Conservation (phyloP, 352 stramenopile species). For the Pythium aristosporum region DNA sequence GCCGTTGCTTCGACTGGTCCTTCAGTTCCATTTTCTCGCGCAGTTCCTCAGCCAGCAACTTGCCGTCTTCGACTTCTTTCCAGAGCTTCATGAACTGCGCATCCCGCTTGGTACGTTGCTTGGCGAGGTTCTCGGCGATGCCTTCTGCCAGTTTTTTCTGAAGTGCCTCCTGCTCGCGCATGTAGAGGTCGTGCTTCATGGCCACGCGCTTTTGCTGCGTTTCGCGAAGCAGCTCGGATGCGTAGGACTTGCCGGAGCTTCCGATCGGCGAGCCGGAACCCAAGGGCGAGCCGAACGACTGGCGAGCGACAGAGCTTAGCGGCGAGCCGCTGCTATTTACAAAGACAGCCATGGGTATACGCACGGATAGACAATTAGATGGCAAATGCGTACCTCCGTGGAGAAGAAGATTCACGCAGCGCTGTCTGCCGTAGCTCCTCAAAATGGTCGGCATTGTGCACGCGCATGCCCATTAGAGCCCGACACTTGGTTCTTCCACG, state of each 20-base stretch:
- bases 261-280: conserved; percentile 27
- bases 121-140: conserved; percentile 66
- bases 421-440: conserved; percentile 65
- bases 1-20: conserved; percentile 54
- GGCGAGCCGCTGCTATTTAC: conserved; percentile 17
- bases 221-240: conserved; percentile 55
- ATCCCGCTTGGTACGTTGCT: conserved; percentile 64
- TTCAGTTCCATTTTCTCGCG: conserved; percentile 64
- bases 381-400: conserved; percentile 8
- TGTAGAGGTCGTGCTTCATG: conserved; percentile 77
- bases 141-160: conserved; percentile 56
- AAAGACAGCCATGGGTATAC: neutral
- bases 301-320: conserved; percentile 25
- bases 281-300: conserved; percentile 28
- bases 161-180: conserved; percentile 62
- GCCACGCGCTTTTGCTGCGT: conserved; percentile 70
- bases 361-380: neutral
- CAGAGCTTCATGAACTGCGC: conserved; percentile 67
- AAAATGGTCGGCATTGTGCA: conserved; percentile 77
- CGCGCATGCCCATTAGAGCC: conserved; percentile 62
- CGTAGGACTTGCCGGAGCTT: conserved; percentile 27
- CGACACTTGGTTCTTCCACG: neutral
- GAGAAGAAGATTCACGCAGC: conserved; percentile 34
- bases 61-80: conserved; percentile 72
- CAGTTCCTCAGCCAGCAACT: conserved; percentile 56